Base-by-base conservation (phyloP, 2,329 filamentous ascomycete genomes). In the Dactylellina parvicollis region DNA sequence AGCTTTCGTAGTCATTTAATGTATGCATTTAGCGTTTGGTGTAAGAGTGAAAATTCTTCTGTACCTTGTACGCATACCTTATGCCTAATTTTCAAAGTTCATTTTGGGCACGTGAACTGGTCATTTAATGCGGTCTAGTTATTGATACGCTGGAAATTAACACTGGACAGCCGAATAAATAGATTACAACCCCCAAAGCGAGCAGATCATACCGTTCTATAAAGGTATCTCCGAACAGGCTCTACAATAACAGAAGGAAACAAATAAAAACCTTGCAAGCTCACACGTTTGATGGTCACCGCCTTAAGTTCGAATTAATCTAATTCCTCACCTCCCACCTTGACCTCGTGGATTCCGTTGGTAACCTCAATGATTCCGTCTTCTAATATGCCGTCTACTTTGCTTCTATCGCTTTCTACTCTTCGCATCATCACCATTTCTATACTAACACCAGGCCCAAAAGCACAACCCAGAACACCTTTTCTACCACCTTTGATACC, bases 371-470 rank as follows among this genome's bases (percentile, higher is more conserved):
- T 57, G 20, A 71, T 16, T 3, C 52, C 66, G 24, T 54, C 34
- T 4, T 49, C 44, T 46, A 47, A 22, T 10, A 59, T 8, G 32
- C 44, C 57, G 52, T 56, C 52, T 28, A 56, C 12, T 56, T 26
- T 42, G 7, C 7, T 30, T 50, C 20, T 32, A 26, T 22, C 16
- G 18, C 38, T 12, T 4, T 56, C 22, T 16, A 72, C 82, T 42
- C 86, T 81, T 80, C 84, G 88, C 76, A 91, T 79, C 80, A 90
- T 83, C 78, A 86, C 88, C 85, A 89, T 89, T 81, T 91, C 89
- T 28, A 90, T 84, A 3, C 86, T 80, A 75, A 91, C 87, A 0
- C 89, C 89, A 0, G 89, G 89, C 0, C 89, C 89, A 78, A 91
- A 91, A 1, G 88, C 89, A 75, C 87, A 89, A 1, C 86, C 88